phyloP scores from a whole-genome alignment of 306 rosid genomes.

The Fragaria nilgerrensis region DNA sequence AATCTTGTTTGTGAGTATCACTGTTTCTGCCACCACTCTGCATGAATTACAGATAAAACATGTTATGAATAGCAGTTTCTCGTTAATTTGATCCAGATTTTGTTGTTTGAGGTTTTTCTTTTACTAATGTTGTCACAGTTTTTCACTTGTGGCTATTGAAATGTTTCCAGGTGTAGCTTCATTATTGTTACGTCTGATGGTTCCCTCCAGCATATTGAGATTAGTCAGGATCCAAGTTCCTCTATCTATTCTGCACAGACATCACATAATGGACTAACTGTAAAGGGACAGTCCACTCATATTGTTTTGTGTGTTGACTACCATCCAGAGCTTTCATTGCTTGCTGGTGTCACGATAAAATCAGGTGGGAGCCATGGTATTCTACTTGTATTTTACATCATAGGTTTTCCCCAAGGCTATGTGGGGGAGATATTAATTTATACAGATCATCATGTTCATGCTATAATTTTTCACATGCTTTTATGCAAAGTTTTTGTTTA shows the following conservation, averaged over 20 bases:
- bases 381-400: constrained; percentile 20
- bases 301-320: constrained; percentile 54
- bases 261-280: constrained; percentile 39
- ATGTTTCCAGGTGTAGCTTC: constrained; percentile 73
- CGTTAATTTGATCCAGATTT: constrained; percentile 22
- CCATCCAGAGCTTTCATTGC: constrained; percentile 59
- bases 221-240: constrained; percentile 57
- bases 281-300: constrained; percentile 38
- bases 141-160: constrained; percentile 26
- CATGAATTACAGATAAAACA: constrained; percentile 2
- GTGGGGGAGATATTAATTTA: constrained; percentile 11
- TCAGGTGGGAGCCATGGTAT: constrained; percentile 50
- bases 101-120: constrained; percentile 19
- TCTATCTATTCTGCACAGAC: constrained; percentile 39
- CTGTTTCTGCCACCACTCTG: constrained; percentile 16
- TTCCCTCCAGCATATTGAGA: constrained; percentile 70
- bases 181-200: constrained; percentile 69
- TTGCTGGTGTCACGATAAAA: constrained; percentile 46
- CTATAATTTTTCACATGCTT: constrained; percentile 20
- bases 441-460: constrained; percentile 11
- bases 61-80: constrained; percentile 12
- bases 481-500: constrained; percentile 3
- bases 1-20: constrained; percentile 60
- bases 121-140: constrained; percentile 11
- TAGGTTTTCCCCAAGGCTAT: constrained; percentile 9